phyloP scores from a whole-genome alignment of 164 flowering plant species.

The Santalum album region DNA sequence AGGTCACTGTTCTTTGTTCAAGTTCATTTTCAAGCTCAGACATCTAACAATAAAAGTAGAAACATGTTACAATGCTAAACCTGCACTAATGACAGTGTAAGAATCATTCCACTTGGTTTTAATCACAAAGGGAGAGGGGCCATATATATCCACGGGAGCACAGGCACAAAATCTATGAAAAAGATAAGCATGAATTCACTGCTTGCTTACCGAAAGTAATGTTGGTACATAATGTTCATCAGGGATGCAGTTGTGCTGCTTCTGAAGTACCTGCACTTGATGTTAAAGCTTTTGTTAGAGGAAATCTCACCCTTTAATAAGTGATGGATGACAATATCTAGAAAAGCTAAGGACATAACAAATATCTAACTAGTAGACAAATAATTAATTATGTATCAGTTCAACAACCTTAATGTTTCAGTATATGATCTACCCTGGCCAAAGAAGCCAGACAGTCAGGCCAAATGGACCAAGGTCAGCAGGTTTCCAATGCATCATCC shows the following conservation, averaged over 20 bases:
- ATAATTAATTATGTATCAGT: too few relatives aligned
- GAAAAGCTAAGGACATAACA: too few relatives aligned
- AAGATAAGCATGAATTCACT: not conserved
- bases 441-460: too few relatives aligned
- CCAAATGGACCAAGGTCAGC: too few relatives aligned
- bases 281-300: constrained; percentile 2
- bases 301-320: not conserved
- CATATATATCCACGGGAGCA: not conserved
- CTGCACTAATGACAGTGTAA: not conserved
- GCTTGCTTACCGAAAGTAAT: constrained; percentile 68
- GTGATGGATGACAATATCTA: too few relatives aligned
- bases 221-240: constrained; percentile 96
- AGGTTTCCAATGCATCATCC: too few relatives aligned
- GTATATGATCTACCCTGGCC: too few relatives aligned
- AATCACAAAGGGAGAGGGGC: not conserved
- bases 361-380: too few relatives aligned
- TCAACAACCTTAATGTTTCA: too few relatives aligned
- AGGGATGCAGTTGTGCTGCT: constrained; percentile 93
- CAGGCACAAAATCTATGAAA: too few relatives aligned
- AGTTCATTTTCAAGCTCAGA: constrained; percentile 64
- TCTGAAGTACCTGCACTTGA: constrained; percentile 68
- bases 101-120: not conserved
- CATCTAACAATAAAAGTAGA: constrained; percentile 39
- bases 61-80: not conserved
- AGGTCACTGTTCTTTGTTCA: constrained; percentile 83